phyloP scores from a whole-genome alignment of 2,329 filamentous ascomycete genomes.

The Cercospora sojina region DNA sequence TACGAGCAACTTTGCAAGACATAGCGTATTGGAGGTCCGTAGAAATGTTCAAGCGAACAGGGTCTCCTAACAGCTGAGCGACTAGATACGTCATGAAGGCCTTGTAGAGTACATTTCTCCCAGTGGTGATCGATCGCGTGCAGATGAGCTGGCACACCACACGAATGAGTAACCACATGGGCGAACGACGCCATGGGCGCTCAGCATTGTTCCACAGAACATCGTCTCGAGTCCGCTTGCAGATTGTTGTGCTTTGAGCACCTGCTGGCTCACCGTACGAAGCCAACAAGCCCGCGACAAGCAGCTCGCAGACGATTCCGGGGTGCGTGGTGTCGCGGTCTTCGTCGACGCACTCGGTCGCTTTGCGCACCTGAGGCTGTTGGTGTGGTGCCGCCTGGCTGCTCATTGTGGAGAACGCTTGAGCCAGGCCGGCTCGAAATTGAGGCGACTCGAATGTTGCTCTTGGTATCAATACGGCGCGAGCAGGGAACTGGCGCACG shows the following conservation, averaged over 20 bases:
- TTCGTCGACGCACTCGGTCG: slow-evolving; percentile 51
- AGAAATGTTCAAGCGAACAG: background rate
- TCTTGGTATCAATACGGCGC: slow-evolving; percentile 44
- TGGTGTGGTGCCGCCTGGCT: slow-evolving; percentile 19
- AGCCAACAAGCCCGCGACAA: slow-evolving; percentile 41
- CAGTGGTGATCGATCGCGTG: background rate
- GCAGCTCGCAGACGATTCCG: slow-evolving; percentile 57
- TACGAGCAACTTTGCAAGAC: slow-evolving; percentile 14
- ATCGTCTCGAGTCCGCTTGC: slow-evolving; percentile 63
- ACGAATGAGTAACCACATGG: slow-evolving; percentile 63
- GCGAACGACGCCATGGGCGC: slow-evolving; percentile 61
- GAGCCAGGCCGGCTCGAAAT: slow-evolving; percentile 19
- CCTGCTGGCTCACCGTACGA: slow-evolving; percentile 1
- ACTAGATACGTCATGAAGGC: slow-evolving; percentile 14
- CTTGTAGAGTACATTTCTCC: slow-evolving; percentile 9
- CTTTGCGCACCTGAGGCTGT: slow-evolving; percentile 47
- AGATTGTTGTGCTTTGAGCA: slow-evolving; percentile 35
- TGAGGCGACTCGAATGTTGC: slow-evolving; percentile 33
- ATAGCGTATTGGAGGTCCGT: slow-evolving; percentile 14
- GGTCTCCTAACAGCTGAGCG: slow-evolving; percentile 8
- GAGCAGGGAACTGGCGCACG: slow-evolving; percentile 60
- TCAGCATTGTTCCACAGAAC: slow-evolving; percentile 49
- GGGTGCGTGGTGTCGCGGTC: slow-evolving; percentile 60
- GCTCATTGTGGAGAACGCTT: slow-evolving; percentile 25
- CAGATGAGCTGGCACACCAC: slow-evolving; percentile 58